Base-by-base conservation (phyloP, 331 rosid species). In the Dryas integrifolia region DNA sequence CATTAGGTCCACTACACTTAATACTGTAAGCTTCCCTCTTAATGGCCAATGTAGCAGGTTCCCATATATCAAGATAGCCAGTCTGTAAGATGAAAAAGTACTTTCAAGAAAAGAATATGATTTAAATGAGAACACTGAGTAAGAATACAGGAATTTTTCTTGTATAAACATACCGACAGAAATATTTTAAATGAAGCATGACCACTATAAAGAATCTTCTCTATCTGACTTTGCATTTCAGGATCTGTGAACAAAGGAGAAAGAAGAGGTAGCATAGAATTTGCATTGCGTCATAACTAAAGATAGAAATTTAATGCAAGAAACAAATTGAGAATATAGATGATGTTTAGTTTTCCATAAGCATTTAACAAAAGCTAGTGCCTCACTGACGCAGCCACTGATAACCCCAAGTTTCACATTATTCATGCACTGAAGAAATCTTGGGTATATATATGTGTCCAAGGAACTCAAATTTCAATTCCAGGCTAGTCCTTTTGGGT, bases 1-100 rank as follows among this genome's bases (percentile, higher is more conserved):
- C 95, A 80, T 78, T 86, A 74, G 88, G 77, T 66, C 88, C 88
- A 47, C 78, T 84, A 88, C 85, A 74, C 82, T 94, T 94, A 69
- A 94, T 85, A 80, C 80, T 94, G 88, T 79, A 91, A 7, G 92
- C 94, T 68, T 94, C 98, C 91, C 86, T 94, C 87, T 94, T 94
- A 64, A 94, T 83, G 72, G 86, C 75, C 82, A 94, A 71, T 16
- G 84, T 82, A 74, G 97, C 97, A 56, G 82, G 88, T 74, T 94
- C 97, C 97, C 96, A 94, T 74, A 85, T 83, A 80, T 84, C 91
- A 75, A 86, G 89, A 85, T 72, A 88, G 72, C 91, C 89, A 64
- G 83, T 74, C 98, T 94, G 90, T 39, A 80, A 83, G 41, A 61
- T 65, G 47, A 72, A 40, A 75, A 79, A 64, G 79, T 52, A 58